Evolutionary conservation across 163 green algal species (phyloP), one percentile per base, ranked within the genome.

Genomic region (Chloromonas sp.): DNA sequence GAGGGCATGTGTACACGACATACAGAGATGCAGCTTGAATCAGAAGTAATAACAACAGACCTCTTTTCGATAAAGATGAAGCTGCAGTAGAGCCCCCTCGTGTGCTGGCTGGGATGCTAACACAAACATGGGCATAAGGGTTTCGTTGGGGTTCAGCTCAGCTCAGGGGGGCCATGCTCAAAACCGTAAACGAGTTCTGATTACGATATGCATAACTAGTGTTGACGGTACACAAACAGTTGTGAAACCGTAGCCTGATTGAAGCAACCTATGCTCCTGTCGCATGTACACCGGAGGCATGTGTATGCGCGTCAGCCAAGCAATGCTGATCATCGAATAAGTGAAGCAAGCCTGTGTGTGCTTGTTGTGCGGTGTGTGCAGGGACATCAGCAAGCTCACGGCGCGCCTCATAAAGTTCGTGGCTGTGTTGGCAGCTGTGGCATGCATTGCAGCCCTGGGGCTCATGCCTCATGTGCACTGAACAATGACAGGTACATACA

Each of bases 331-430:
- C 36, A 36, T 36, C 36, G 36, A 36, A 36, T 36, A 15, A 74
- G 66, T 74, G 66, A 74, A 15, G 5, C 5, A 74, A 15, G 66
- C 66, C 66, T 74, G 36, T 74, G 66, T 11, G 5, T 11, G 5
- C 66, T 74, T 74, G 84, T 85, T 87, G 84, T 81, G 80, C 1
- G 84, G 71, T 0, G 84, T 74, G 60, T 60, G 88, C n/a, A 86
- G 78, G 2, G 88, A 92, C 82, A 92, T 92, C 57, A 88, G 82
- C 79, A 86, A 88, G 57, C 14, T 79, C 3, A 71, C 84, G 78
- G 89, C 89, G 1, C 87, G 89, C 1, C 88, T 85, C 79, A 58
- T 82, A 76, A 92, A 92, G 85, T 92, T 92, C 71, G 66, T 0
- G 0, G 85, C 83, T 15, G 85, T 92, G 81, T 80, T 91, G 82